These are phyloP conservation scores for Calonectria pseudoturangicola DNA, from an alignment of 2,329 filamentous ascomycete species.

Conservation along the genomic window DNA sequence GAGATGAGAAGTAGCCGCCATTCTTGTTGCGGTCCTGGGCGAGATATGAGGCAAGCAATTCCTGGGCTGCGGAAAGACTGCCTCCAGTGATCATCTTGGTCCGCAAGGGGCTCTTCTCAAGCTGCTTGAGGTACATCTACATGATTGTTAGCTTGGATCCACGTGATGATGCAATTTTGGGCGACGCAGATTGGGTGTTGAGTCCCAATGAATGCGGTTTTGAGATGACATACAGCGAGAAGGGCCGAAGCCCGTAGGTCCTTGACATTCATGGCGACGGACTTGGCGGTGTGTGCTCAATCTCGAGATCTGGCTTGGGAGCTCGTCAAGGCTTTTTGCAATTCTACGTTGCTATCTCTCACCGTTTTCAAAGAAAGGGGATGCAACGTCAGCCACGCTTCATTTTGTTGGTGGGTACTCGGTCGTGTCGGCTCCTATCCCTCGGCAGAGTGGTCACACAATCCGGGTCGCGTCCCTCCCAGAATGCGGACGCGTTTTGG, in stretches of 20 bases:
- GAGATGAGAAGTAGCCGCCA: slow-evolving; percentile 9
- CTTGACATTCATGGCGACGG: background rate
- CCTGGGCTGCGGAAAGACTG: slow-evolving; percentile 9
- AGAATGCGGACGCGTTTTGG: background rate
- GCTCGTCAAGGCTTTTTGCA: background rate
- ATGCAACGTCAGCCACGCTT: background rate
- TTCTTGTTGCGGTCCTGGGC: slow-evolving; percentile 10
- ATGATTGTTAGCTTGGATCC: background rate
- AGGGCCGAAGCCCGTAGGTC: slow-evolving; percentile 9
- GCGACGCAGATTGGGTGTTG: background rate
- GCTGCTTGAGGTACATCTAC: slow-evolving; percentile 2
- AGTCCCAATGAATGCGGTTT: background rate
- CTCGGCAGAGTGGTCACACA: background rate
- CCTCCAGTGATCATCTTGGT: slow-evolving; percentile 22
- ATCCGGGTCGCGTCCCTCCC: background rate
- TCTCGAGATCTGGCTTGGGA: background rate
- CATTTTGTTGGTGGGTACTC: background rate
- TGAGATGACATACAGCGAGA: background rate
- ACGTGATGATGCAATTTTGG: background rate
- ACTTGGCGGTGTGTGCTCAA: background rate
- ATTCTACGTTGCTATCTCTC: background rate
- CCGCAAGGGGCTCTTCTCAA: background rate
- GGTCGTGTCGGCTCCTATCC: background rate
- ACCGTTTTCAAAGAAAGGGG: background rate
- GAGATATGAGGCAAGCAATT: slow-evolving; percentile 17